Base-by-base conservation (phyloP, 257 asterid species). In the Capsicum chinense region DNA sequence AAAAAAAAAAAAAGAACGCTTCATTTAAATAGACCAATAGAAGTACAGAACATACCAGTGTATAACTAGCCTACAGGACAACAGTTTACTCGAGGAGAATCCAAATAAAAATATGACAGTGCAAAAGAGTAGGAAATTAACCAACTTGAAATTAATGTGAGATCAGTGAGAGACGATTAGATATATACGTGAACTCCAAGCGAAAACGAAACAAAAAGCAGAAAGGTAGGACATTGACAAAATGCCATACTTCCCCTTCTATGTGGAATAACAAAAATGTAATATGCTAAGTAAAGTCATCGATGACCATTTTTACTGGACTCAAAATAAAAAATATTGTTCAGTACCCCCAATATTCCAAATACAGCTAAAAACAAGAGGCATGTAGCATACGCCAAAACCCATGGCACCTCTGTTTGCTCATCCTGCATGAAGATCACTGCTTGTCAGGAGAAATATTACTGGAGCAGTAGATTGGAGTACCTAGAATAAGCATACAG, bases 341-440 rank as follows among this genome's bases (percentile, higher is more conserved):
- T 44, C 37, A 47, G 82, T 88, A 92, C 96, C 95, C 97, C 97
- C 1, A 92, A 85, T 85, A 93, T 91, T 87, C 95, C 97, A 82
- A 93, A 89, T 19, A 92, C 92, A 57, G 96, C 96, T 63, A 91
- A 93, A 52, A 90, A 88, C 76, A 93, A 90, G 70, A 92, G 94
- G 83, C 92, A 90, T 2, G 91, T 87, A 57, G 82, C 21, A 81
- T 92, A 90, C 83, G 88, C 93, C 83, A 92, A 85, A 85, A 90
- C 57, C 93, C 92, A 88, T 37, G 90, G 91, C 62, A 73, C 86
- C 66, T 87, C 88, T 13, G 64, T 69, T 83, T 88, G 91, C 17
- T 15, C 42, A 17, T 83, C 93, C 95, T 93, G 92, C 85, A 83
- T n/a, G 81, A 78, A 78, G 63, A 66, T 19, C 60, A 62, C 33